phyloP scores from a whole-genome alignment of 768 basidiomycete genomes.

The Krasilnikovozyma curviuscula region DNA sequence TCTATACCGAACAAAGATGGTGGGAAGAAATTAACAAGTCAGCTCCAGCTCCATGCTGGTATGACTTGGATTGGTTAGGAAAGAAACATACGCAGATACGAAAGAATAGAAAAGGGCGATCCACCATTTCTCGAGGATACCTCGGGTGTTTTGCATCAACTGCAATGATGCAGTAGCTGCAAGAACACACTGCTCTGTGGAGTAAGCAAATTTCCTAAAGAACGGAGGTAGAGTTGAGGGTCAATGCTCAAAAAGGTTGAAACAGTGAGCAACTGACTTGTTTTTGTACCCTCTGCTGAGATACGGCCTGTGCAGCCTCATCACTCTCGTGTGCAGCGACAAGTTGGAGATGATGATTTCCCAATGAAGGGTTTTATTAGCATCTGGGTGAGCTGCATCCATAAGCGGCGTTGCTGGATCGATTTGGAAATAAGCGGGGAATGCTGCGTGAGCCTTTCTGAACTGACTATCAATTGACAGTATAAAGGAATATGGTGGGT shows the following conservation, averaged over 20 bases:
- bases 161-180: conserved; percentile 26
- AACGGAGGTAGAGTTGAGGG: neutral
- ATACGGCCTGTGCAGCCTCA: conserved; percentile 27
- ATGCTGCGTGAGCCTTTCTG: conserved; percentile 17
- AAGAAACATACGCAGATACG: neutral
- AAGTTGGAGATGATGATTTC: conserved; percentile 26
- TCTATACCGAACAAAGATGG: too few relatives aligned
- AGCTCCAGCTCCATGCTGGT: neutral
- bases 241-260: neutral
- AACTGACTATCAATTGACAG: conserved; percentile 3
- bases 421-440: conserved; percentile 25
- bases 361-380: conserved; percentile 21
- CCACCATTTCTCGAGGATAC: conserved; percentile 28
- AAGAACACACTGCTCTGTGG: conserved; percentile 26
- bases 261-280: conserved; percentile 2
- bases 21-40: neutral
- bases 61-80: neutral
- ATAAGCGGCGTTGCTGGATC: conserved; percentile 10
- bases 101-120: conserved; percentile 2
- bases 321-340: conserved; percentile 24
- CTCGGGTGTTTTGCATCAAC: conserved; percentile 22
- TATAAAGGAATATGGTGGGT: conserved; percentile 2
- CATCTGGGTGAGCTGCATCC: conserved; percentile 7
- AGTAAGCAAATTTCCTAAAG: conserved; percentile 24
- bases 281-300: conserved; percentile 25